Evolutionary conservation across 2,329 filamentous ascomycete genomes (phyloP).

Genomic region (Penicillium crustosum): DNA sequence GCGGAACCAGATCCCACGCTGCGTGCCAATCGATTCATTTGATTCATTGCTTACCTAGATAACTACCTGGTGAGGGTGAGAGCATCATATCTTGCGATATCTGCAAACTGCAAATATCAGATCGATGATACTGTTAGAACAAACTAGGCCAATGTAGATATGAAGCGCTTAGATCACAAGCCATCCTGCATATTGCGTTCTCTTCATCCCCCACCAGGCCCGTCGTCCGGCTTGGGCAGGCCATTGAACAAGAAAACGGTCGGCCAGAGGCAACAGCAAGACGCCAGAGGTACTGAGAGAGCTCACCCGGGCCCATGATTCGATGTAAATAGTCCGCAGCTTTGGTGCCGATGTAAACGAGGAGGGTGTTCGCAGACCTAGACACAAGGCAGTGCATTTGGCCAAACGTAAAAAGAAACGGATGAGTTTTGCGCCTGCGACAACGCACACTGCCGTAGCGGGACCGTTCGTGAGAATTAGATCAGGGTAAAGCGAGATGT

Average conservation of each 20-base stretch:
- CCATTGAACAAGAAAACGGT: constrained; percentile 83
- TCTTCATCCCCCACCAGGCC: constrained; percentile 41
- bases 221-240: constrained; percentile 55
- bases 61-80: not conserved
- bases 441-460: constrained; percentile 77
- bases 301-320: constrained; percentile 86
- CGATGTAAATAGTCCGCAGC: constrained; percentile 79
- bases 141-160: not conserved
- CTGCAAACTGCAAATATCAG: not conserved
- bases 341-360: constrained; percentile 3
- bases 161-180: constrained; percentile 36
- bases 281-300: constrained; percentile 81
- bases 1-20: not conserved
- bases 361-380: constrained; percentile 10
- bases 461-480: constrained; percentile 85
- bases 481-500: constrained; percentile 59
- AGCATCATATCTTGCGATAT: not conserved
- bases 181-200: constrained; percentile 41
- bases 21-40: not conserved
- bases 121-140: not conserved
- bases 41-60: not conserved
- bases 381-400: constrained; percentile 4
- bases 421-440: constrained; percentile 57
- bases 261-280: constrained; percentile 69
- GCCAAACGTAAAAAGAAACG: constrained; percentile 49